Percentiles rank a stretch among this genome's conserved stretches.
Conservation (phyloP, 140 eudicot species). For the Erigeron philadelphicus region DNA sequence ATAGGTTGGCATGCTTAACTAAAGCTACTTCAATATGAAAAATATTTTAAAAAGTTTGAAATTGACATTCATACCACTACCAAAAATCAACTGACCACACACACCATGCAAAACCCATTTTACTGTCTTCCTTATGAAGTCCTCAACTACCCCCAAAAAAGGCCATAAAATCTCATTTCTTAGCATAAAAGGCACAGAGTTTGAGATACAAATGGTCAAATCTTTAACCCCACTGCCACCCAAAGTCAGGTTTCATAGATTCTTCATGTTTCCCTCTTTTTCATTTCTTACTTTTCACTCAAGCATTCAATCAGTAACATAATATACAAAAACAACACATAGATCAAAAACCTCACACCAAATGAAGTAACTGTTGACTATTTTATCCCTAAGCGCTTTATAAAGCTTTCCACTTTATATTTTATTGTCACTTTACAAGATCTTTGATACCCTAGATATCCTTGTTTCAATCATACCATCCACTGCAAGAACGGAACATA, state of each 20-base stretch:
- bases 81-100: slow-evolving; percentile 5
- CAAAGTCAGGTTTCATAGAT: slow-evolving; percentile 34
- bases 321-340: slow-evolving; percentile 22
- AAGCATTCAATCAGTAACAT: slow-evolving; percentile 8
- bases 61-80: slow-evolving; percentile 17
- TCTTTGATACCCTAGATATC: slow-evolving; percentile 27
- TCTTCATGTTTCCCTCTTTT: slow-evolving; percentile 37
- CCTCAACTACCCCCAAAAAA: slow-evolving; percentile 23
- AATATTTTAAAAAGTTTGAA: slow-evolving; percentile 2
- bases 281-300: slow-evolving; percentile 14
- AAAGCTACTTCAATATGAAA: slow-evolving; percentile 21
- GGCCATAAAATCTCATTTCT: slow-evolving; percentile 33
- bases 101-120: slow-evolving; percentile 20
- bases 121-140: slow-evolving; percentile 25
- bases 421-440: slow-evolving; percentile 28
- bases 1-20: slow-evolving; percentile 26
- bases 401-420: slow-evolving; percentile 33
- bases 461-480: slow-evolving; percentile 24
- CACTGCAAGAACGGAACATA: background rate
- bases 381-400: slow-evolving; percentile 30
- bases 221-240: slow-evolving; percentile 25
- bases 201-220: slow-evolving; percentile 16
- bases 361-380: slow-evolving; percentile 30
- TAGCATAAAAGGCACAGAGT: slow-evolving; percentile 35
- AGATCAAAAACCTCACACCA: slow-evolving; percentile 17